Evolutionary conservation across 805 yeast genomes (phyloP).

Genomic region (Pichia cephalocereana): DNA sequence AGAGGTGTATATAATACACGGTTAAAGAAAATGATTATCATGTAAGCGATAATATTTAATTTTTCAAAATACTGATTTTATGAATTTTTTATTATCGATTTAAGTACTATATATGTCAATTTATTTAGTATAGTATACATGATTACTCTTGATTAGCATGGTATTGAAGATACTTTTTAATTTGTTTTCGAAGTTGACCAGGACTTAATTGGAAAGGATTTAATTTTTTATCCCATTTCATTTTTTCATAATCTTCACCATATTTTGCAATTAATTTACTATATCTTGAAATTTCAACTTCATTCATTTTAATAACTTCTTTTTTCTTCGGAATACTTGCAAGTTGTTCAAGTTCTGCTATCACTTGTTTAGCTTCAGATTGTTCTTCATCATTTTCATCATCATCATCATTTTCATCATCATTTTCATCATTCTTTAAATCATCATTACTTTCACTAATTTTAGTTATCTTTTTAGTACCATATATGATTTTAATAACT

Average conservation of each 20-base stretch:
- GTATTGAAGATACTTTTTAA: constrained; percentile 19
- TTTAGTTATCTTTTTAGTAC: constrained; percentile 39
- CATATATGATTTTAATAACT: constrained; percentile 59
- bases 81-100: too few species aligned
- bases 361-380: constrained; percentile 42
- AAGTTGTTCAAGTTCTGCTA: constrained; percentile 58
- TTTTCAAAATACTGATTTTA: too few species aligned
- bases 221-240: constrained; percentile 87
- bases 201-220: constrained; percentile 76
- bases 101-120: too few species aligned
- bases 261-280: constrained; percentile 55
- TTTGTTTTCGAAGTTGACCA: constrained; percentile 72
- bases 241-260: constrained; percentile 80
- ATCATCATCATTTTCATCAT: constrained; percentile 23
- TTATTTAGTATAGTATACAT: background rate
- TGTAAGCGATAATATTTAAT: too few species aligned
- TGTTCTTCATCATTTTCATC: constrained; percentile 23
- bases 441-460: background rate
- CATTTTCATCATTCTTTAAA: constrained; percentile 8
- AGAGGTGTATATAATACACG: too few species aligned
- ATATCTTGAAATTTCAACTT: constrained; percentile 71
- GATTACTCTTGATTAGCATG: background rate
- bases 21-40: too few species aligned
- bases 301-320: constrained; percentile 42
- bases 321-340: constrained; percentile 39